Conservation (phyloP, 306 rosid genomes). For the Corylus heterophylla region DNA sequence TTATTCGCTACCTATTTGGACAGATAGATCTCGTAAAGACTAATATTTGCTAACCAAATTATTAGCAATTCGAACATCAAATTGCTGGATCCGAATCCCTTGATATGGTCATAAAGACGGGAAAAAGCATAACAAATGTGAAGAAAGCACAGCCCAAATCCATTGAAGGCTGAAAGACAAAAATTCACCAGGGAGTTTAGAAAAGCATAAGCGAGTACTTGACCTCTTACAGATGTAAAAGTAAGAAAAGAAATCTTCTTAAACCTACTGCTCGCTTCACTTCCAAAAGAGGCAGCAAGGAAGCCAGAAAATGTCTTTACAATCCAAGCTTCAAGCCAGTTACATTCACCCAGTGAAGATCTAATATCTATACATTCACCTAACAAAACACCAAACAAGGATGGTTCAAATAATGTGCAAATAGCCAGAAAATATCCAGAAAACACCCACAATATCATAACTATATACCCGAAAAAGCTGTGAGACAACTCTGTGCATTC, state of each 20-base stretch:
- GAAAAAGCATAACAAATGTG: neutral
- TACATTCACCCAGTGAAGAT: constrained; percentile 20
- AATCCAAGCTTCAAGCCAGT: constrained; percentile 2
- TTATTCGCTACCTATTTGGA: no score
- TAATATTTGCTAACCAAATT: no score
- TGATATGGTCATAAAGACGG: no score
- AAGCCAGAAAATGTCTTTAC: constrained; percentile 16
- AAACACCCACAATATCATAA: constrained; percentile 18
- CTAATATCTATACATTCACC: constrained; percentile 43
- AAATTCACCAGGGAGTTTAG: neutral
- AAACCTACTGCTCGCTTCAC: neutral
- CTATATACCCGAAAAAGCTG: constrained; percentile 39
- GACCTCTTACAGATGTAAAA: neutral
- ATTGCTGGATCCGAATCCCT: no score
- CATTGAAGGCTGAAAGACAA: neutral
- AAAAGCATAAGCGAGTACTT: neutral
- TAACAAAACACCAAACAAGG: constrained; percentile 29
- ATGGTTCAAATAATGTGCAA: constrained; percentile 27
- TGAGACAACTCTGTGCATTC: constrained; percentile 16
- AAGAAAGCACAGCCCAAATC: neutral
- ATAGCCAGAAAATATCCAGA: neutral
- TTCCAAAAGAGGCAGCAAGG: neutral
- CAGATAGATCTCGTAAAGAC: no score
- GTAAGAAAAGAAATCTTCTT: constrained; percentile 7
- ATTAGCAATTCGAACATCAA: no score